These are phyloP conservation scores for Hortaea werneckii DNA, from an alignment of 2,329 filamentous ascomycete genomes.

Conservation along the genomic window DNA sequence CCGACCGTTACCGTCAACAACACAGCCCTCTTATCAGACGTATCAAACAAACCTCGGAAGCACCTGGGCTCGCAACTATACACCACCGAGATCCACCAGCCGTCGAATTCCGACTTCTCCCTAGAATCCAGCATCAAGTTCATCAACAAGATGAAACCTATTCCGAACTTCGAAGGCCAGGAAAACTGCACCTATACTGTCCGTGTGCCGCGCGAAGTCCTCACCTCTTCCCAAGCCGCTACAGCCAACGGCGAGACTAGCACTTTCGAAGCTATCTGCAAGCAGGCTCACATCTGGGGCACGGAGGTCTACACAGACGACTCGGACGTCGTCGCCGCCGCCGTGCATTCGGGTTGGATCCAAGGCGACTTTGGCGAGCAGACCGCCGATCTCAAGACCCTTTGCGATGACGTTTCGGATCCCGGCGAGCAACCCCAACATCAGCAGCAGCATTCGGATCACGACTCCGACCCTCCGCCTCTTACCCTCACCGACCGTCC, in stretches of 20 bases:
- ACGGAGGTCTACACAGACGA: conserved; percentile 94
- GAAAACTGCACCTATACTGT: conserved; percentile 88
- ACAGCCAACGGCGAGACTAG: conserved; percentile 27
- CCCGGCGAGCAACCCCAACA: conserved; percentile 1
- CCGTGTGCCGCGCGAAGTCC: conserved; percentile 70
- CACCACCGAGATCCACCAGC: conserved; percentile 50
- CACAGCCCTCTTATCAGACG: conserved; percentile 59
- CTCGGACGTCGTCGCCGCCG: conserved; percentile 83
- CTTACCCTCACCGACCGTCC: conserved; percentile 36
- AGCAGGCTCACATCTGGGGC: conserved; percentile 75
- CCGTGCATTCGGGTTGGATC: conserved; percentile 89
- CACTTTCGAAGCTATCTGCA: conserved; percentile 73
- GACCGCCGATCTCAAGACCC: conserved; percentile 22
- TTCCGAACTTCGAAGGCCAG: conserved; percentile 67
- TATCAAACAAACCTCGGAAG: conserved; percentile 59
- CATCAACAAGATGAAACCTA: conserved; percentile 52
- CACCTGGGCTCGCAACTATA: conserved; percentile 84
- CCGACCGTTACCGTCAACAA: conserved; percentile 58
- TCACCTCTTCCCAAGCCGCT: conserved; percentile 29
- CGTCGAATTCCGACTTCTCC: conserved; percentile 23
- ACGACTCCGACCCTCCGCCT: background rate
- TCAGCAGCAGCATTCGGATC: background rate
- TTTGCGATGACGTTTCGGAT: conserved; percentile 23
- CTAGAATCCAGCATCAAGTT: conserved; percentile 47
- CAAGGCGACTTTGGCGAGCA: conserved; percentile 70